These are phyloP conservation scores for Psidium friedrichsthalianum DNA, from an alignment of 345 rosid species.

Conservation along the genomic window DNA sequence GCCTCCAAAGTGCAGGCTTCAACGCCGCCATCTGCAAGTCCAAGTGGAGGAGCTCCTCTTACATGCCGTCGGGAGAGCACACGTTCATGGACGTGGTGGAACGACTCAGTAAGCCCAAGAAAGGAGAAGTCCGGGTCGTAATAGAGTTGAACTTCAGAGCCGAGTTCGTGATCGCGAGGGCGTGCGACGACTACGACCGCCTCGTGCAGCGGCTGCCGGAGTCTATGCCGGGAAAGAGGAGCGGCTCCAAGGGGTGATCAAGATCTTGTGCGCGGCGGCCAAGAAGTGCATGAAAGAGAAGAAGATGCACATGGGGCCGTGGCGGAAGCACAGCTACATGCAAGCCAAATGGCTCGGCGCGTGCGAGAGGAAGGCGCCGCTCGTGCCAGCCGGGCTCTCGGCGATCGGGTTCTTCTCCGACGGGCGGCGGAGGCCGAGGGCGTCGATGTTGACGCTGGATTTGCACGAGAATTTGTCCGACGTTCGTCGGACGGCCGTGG, in stretches of 20 bases:
- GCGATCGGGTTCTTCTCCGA: conserved; percentile 11
- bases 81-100: conserved; percentile 58
- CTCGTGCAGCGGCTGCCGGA: conserved; percentile 46
- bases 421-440: conserved; percentile 31
- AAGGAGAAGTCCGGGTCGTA: conserved; percentile 36
- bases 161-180: conserved; percentile 78
- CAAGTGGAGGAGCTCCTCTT: conserved; percentile 58
- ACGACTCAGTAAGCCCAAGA: conserved; percentile 29
- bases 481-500: conserved; percentile 30
- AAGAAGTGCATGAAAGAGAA: conserved; percentile 71
- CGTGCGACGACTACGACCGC: conserved; percentile 45
- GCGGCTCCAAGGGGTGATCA: conserved; percentile 48
- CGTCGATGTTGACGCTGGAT: conserved; percentile 68
- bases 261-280: conserved; percentile 54
- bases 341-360: conserved; percentile 75
- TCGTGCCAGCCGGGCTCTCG: conserved; percentile 3
- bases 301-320: conserved; percentile 82
- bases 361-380: conserved; percentile 14
- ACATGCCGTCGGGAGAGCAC: conserved; percentile 57
- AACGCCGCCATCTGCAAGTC: conserved; percentile 54
- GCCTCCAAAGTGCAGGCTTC: conserved; percentile 45
- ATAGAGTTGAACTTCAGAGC: conserved; percentile 63
- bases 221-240: conserved; percentile 66
- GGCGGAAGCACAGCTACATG: conserved; percentile 85
- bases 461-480: conserved; percentile 24